Evolutionary conservation across 495 filamentous ascomycete species (phyloP).

Genomic region (Hypoxylon intermedium): DNA sequence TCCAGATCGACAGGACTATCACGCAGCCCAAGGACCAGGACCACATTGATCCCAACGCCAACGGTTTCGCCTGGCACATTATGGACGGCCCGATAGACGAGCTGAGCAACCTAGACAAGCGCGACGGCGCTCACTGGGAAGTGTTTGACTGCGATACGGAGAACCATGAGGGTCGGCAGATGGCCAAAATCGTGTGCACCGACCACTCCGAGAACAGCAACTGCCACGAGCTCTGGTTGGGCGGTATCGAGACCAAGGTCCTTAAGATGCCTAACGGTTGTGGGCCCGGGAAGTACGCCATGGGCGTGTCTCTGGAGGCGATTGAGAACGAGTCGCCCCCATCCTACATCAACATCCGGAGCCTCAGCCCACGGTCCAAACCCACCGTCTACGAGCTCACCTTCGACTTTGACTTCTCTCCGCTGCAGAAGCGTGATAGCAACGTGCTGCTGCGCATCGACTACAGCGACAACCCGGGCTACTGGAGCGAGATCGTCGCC

Average conservation of each 20-base stretch:
- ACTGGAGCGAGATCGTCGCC: slow-evolving; percentile 50
- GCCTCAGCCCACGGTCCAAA: not conserved
- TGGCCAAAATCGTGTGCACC: slow-evolving; percentile 39
- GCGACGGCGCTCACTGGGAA: slow-evolving; percentile 46
- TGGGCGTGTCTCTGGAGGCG: too few relatives aligned
- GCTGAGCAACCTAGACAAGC: slow-evolving; percentile 30
- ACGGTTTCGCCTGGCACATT: not conserved
- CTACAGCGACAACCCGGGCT: slow-evolving; percentile 45
- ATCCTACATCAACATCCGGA: slow-evolving; percentile 29
- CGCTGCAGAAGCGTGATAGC: slow-evolving; percentile 43
- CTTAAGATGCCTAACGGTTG: slow-evolving; percentile 48
- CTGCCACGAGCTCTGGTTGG: not conserved
- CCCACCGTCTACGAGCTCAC: slow-evolving; percentile 41
- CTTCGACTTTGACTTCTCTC: slow-evolving; percentile 44
- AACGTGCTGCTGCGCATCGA: slow-evolving; percentile 47
- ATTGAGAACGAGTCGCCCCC: slow-evolving; percentile 23
- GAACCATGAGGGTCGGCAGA: slow-evolving; percentile 25
- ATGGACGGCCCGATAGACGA: not conserved
- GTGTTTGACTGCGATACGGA: slow-evolving; percentile 18
- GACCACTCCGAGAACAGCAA: slow-evolving; percentile 34
- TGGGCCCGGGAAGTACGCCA: slow-evolving; percentile 49
- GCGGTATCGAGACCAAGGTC: slow-evolving; percentile 30
- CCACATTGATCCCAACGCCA: not conserved
- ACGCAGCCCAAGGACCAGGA: not conserved
- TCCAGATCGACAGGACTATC: not conserved